phyloP scores from a whole-genome alignment of 441 rosid genomes.

The Gossypium trilobum region DNA sequence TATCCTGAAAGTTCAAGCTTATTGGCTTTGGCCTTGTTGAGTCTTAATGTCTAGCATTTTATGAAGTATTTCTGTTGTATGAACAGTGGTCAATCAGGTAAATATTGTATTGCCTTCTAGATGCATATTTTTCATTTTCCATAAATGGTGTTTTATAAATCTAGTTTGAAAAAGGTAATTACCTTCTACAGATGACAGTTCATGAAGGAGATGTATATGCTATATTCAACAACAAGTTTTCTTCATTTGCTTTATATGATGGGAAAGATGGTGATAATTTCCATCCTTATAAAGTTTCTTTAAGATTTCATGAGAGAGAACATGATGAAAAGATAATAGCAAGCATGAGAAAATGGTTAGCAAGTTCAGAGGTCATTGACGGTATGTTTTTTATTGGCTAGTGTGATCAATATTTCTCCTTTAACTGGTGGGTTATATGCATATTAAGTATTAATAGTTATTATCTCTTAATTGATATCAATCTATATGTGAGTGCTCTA shows the following conservation, averaged over 20 bases:
- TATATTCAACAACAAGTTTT: constrained; percentile 39
- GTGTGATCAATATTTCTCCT: background rate
- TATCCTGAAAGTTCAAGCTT: background rate
- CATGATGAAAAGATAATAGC: constrained; percentile 36
- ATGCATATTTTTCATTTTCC: background rate
- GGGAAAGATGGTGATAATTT: constrained; percentile 33
- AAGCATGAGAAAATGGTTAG: constrained; percentile 41
- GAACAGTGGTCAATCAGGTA: background rate
- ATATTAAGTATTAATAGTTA: background rate
- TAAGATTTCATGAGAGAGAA: constrained; percentile 35
- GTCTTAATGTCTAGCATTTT: background rate
- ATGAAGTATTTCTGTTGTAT: background rate
- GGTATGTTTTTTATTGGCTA: constrained; percentile 29
- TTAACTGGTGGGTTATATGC: background rate
- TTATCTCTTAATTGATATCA: background rate
- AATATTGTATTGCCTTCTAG: background rate
- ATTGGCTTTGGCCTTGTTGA: background rate
- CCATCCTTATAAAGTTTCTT: constrained; percentile 49
- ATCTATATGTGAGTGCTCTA: background rate
- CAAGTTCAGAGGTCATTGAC: constrained; percentile 23
- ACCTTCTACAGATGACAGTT: constrained; percentile 43
- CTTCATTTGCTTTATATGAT: constrained; percentile 60
- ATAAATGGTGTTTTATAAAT: background rate
- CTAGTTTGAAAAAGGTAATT: constrained; percentile 3
- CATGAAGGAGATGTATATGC: constrained; percentile 43